These are phyloP conservation scores for Russula lepida DNA, from an alignment of 768 basidiomycete genomes.

Conservation along the genomic window DNA sequence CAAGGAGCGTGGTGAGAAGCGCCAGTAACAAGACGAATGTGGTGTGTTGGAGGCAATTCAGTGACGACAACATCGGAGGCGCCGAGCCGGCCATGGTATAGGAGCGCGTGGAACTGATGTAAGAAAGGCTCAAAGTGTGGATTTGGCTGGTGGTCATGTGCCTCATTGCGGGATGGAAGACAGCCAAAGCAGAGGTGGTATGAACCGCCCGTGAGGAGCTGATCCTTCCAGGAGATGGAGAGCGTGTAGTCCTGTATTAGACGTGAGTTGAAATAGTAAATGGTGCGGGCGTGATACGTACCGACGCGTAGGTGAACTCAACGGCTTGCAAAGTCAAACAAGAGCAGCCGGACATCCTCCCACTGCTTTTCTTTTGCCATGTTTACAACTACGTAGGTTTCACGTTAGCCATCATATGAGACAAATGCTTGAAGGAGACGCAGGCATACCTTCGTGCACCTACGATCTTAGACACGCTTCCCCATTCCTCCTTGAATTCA, in stretches of 20 bases:
- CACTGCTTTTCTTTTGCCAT: conserved; percentile 69
- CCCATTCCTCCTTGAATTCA: conserved; percentile 90
- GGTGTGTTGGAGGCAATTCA: too few species aligned
- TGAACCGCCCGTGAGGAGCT: conserved; percentile 53
- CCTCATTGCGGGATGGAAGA: not conserved
- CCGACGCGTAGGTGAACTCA: conserved; percentile 74
- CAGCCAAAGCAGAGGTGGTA: conserved; percentile 72
- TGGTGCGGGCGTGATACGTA: conserved; percentile 25
- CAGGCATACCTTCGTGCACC: conserved; percentile 73
- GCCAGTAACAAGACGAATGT: too few species aligned
- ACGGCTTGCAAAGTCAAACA: conserved; percentile 89
- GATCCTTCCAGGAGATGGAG: conserved; percentile 70
- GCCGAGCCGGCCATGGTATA: conserved; percentile 60
- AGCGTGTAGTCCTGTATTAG: conserved; percentile 58
- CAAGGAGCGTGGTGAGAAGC: too few species aligned
- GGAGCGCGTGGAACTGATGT: conserved; percentile 62
- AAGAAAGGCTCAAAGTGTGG: conserved; percentile 74
- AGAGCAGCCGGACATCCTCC: conserved; percentile 69
- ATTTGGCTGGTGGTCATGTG: conserved; percentile 37
- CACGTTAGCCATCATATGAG: not conserved
- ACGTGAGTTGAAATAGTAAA: not conserved
- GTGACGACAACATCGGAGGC: too few species aligned
- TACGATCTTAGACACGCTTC: conserved; percentile 86
- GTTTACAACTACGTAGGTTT: conserved; percentile 55
- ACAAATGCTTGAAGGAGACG: not conserved